Conservation (phyloP, 257 asterid genomes). For the Solanum okadae region DNA sequence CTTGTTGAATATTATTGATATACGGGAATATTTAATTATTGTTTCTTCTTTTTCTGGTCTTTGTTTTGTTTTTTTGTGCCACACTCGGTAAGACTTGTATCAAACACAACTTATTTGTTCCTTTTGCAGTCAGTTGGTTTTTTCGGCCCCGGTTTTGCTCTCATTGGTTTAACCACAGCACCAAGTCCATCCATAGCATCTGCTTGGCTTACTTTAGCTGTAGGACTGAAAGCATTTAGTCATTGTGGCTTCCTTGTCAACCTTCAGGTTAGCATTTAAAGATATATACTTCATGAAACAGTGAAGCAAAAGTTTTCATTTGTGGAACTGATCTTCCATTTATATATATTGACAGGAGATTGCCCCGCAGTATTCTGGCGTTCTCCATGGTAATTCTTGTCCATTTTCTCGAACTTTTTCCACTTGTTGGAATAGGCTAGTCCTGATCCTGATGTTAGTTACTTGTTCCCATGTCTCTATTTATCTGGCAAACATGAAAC, state of each 20-base stretch:
- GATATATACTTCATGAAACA: slow-evolving; percentile 3
- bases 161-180: slow-evolving; percentile 67
- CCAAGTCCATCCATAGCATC: slow-evolving; percentile 71
- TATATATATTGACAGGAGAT: slow-evolving; percentile 57
- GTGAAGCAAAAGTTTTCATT: slow-evolving; percentile 1
- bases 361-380: slow-evolving; percentile 92
- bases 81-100: background rate
- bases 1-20: background rate
- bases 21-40: background rate
- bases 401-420: background rate
- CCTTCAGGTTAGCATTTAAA: slow-evolving; percentile 59
- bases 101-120: background rate
- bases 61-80: background rate
- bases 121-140: slow-evolving; percentile 75
- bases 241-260: slow-evolving; percentile 97
- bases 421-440: background rate
- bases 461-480: background rate
- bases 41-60: background rate
- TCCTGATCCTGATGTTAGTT: background rate
- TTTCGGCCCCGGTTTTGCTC: slow-evolving; percentile 75
- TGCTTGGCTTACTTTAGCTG: slow-evolving; percentile 94
- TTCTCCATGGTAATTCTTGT: slow-evolving; percentile 64
- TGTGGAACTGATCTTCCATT: slow-evolving; percentile 9
- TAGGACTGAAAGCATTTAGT: slow-evolving; percentile 89
- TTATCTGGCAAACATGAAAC: background rate